Evolutionary conservation across 371 early-diverging fungal species (phyloP).

Genomic region (Circinella minor): DNA sequence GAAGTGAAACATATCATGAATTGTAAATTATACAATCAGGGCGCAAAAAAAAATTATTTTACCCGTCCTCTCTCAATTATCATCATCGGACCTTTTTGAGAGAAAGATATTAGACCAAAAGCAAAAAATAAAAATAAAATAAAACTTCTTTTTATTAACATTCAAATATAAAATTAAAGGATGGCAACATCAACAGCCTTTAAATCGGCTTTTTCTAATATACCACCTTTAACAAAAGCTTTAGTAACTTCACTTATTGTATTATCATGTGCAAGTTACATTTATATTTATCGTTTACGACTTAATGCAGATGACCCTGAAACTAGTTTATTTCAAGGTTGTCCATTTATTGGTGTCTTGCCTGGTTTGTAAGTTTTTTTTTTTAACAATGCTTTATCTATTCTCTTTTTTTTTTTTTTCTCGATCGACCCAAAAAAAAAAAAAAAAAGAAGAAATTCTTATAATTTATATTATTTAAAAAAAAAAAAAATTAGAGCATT

Average conservation of each 20-base stretch:
- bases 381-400: not conserved
- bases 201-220: conserved; percentile 37
- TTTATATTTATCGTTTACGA: conserved; percentile 37
- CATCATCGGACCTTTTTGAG: too few relatives aligned
- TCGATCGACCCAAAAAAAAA: too few relatives aligned
- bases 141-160: too few relatives aligned
- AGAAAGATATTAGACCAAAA: too few relatives aligned
- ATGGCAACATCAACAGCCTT: conserved; percentile 18
- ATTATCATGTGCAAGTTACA: conserved; percentile 30
- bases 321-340: conserved; percentile 11
- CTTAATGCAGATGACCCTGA: conserved; percentile 28
- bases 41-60: too few relatives aligned
- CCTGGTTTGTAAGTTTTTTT: conserved; percentile 47
- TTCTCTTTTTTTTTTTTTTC: not conserved
- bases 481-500: conserved; percentile 24
- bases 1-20: too few relatives aligned
- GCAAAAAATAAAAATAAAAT: too few relatives aligned
- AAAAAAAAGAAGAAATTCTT: too few relatives aligned
- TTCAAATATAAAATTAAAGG: not conserved
- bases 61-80: too few relatives aligned
- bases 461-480: too few relatives aligned
- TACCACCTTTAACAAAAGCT: conserved; percentile 48
- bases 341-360: conserved; percentile 50
- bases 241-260: conserved; percentile 34
- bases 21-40: too few relatives aligned